Base-by-base conservation (phyloP, 2,329 filamentous ascomycete genomes). In the Curvularia lunata region DNA sequence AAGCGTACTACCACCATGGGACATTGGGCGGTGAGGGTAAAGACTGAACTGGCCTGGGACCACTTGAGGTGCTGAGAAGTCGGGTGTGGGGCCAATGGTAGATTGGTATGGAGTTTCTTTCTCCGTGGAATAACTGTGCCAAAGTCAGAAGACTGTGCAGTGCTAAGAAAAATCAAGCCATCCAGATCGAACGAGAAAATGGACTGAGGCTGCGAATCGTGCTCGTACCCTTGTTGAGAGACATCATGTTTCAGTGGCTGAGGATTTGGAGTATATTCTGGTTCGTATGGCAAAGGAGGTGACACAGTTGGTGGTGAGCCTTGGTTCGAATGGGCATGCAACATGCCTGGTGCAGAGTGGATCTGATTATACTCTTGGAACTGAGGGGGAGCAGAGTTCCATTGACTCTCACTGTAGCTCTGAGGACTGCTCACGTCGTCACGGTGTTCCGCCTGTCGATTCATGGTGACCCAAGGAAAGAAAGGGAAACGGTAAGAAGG, bases 31-130 rank as follows among this genome's bases (percentile, higher is more conserved):
- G 16, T 48, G 47, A 12, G 62, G 56, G 51, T 68, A 64, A 16
- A 54, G 48, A 7, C 47, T 48, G 25, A 66, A 64, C 23, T 68
- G 65, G 27, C 59, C 51, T 6, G 63, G 61, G 27, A 69, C 65
- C 3, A 69, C 51, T 57, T 70, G 56, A 19, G 64, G 68, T 21
- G 61, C 64, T 8, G 67, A 69, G 28, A 65, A 70, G 34, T 69
- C 68, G 3, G 65, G 66, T 5, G 67, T 68, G 2, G 63, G 56
- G 43, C 37, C 19, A 18, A 50, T 55, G 4, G 55, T 18, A 1
- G 56, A 27, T 18, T 54, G 49, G 37, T 56, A 21, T 45, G 59
- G 59, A 12, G 61, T 59, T 47, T 69, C 62, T 43, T 69, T 70
- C 40, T 67, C 65, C 1, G 61, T 68, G 1, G 65, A 66, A 19